phyloP scores from a whole-genome alignment of 352 stramenopile genomes.

The Phytophthora litchii region DNA sequence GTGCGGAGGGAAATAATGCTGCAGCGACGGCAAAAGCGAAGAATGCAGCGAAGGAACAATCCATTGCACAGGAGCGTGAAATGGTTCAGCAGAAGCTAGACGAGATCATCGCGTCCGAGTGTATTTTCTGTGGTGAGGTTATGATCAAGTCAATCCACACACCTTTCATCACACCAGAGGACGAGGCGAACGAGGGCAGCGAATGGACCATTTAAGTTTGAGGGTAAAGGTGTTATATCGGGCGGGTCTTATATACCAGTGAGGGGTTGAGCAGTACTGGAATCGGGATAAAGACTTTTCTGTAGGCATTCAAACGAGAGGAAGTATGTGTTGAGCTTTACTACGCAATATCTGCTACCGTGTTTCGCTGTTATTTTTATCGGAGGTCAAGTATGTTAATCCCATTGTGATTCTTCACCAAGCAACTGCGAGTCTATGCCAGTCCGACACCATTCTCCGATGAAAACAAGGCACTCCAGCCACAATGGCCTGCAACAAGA shows the following conservation, averaged over 20 bases:
- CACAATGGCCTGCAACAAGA: slow-evolving; percentile 15
- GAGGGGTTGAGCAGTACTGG: slow-evolving; percentile 7
- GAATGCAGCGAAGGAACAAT: slow-evolving; percentile 76
- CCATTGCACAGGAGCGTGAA: slow-evolving; percentile 83
- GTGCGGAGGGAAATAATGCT: slow-evolving; percentile 42
- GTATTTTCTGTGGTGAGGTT: slow-evolving; percentile 94
- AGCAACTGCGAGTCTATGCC: slow-evolving; percentile 9
- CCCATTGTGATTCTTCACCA: slow-evolving; percentile 1
- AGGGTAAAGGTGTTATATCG: not conserved
- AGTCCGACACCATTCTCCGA: not conserved
- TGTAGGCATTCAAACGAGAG: slow-evolving; percentile 14
- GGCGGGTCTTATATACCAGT: not conserved
- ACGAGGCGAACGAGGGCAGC: slow-evolving; percentile 77
- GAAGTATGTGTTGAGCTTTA: slow-evolving; percentile 36
- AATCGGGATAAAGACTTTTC: not conserved
- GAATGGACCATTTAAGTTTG: slow-evolving; percentile 84
- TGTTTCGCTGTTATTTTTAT: slow-evolving; percentile 31
- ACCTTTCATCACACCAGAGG: slow-evolving; percentile 91
- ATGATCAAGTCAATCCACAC: slow-evolving; percentile 96
- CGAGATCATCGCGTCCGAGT: slow-evolving; percentile 94
- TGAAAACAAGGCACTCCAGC: slow-evolving; percentile 5
- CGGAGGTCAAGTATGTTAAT: slow-evolving; percentile 5
- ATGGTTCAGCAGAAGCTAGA: slow-evolving; percentile 94
- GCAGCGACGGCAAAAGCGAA: slow-evolving; percentile 58
- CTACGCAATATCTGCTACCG: not conserved